Base-by-base conservation (phyloP, 1,284 basidiomycete species). In the Rhodofomes roseus region DNA sequence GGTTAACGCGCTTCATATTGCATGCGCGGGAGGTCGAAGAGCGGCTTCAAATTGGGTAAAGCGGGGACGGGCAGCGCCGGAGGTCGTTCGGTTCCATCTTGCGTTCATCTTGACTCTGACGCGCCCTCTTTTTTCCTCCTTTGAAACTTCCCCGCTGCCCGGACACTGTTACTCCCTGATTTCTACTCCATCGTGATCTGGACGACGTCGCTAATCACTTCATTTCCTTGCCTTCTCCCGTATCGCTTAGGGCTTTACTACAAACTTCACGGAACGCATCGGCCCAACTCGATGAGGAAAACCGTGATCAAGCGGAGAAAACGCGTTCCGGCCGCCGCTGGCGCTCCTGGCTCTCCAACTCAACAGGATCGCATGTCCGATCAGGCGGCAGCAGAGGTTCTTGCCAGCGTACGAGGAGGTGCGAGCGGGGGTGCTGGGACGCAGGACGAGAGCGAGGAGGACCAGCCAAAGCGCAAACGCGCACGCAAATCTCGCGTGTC, bases 251-350 rank as follows among this genome's bases (percentile, higher is more conserved):
- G 95, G 61, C 84, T 99, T 5, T 99, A 98, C 78, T 96, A 95
- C 81, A 99, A 99, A 77, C 83, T 99, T 12, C 96, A 99, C 79
- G 95, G 95, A 59, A 95, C 93, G 0, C 95, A 98, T 68, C 88
- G 96, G 46, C 96, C 96, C 36, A 96, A 96, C 63, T 94, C 94
- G 60, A 96, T 99, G 95, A 98, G 97, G 78, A 98, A 98, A 81
- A 92, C 93, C 2, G 95, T 98, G 67, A 99, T 99, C 81, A 99
- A 99, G 79, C 87, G 96, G 39, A 83, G 96, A 63, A 98, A 98
- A 78, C 89, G 96, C 66, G 94, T 98, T 31, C 93, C 95, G 53
- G 94, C 93, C 41, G 88, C 84, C 53, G 65, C 77, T 55, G 82
- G 80, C 59, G 62, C 61, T 12, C 64, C 66, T 22, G 66, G 70